Conservation (phyloP, 1,284 basidiomycete genomes). For the Trichosporon sp. region DNA sequence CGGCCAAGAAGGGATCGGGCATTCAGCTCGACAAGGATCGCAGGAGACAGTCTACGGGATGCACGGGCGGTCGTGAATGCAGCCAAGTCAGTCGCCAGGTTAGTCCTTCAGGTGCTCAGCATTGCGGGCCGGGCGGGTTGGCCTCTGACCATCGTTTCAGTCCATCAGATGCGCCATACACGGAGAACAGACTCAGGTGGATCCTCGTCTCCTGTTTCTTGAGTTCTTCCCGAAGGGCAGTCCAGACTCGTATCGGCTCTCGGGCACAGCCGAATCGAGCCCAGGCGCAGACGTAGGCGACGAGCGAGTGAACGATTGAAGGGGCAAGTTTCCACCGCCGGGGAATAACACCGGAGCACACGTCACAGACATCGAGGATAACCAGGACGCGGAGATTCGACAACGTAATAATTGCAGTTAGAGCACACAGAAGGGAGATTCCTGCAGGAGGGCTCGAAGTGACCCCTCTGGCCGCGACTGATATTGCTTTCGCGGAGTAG, state of each 20-base stretch:
- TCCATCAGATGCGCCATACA: not conserved
- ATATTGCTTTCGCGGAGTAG: not conserved
- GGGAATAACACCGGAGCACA: not conserved
- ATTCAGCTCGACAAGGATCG: not conserved
- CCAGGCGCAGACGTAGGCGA: not conserved
- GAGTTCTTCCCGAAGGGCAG: not conserved
- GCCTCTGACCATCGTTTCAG: not conserved
- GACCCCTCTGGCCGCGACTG: not conserved
- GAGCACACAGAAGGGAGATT: not conserved
- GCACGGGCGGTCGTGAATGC: not conserved
- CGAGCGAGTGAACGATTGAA: not conserved
- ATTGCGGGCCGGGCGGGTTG: not conserved
- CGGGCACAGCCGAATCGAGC: not conserved
- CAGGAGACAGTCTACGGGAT: not conserved
- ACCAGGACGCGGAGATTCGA: not conserved
- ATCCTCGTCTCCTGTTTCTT: not conserved
- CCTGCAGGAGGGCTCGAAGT: not conserved
- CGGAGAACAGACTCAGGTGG: not conserved
- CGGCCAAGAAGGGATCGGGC: not conserved
- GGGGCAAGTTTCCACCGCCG: not conserved
- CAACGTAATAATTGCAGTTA: not conserved
- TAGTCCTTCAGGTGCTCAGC: not conserved
- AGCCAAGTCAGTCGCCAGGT: not conserved
- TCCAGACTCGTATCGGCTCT: not conserved
- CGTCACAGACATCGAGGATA: not conserved